Evolutionary conservation across 805 yeast genomes (phyloP).

Genomic region (Ogataea wickerhamii): DNA sequence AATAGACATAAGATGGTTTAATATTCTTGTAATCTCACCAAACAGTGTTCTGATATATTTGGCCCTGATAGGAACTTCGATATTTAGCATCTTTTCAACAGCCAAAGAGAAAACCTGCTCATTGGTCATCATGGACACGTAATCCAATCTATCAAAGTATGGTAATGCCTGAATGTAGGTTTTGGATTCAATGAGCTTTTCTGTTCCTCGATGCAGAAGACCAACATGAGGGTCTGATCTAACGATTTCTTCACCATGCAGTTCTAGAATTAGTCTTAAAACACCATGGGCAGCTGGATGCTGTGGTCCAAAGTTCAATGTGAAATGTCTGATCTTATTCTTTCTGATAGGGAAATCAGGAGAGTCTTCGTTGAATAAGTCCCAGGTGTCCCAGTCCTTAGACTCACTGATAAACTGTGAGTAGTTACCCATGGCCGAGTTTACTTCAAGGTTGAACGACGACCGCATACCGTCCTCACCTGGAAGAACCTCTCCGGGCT

Average conservation of each 20-base stretch:
- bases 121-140: conserved; percentile 86
- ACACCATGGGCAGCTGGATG: conserved; percentile 97
- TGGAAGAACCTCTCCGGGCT: conserved; percentile 18
- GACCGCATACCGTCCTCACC: conserved; percentile 26
- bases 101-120: conserved; percentile 83
- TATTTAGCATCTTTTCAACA: conserved; percentile 76
- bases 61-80: conserved; percentile 82
- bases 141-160: conserved; percentile 82
- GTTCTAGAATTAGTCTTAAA: conserved; percentile 77
- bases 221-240: conserved; percentile 90
- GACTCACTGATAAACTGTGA: conserved; percentile 33
- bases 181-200: conserved; percentile 80
- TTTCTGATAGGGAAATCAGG: conserved; percentile 35
- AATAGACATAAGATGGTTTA: conserved; percentile 84
- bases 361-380: conserved; percentile 32
- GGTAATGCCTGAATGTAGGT: conserved; percentile 87
- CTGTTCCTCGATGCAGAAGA: conserved; percentile 83
- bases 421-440: conserved; percentile 42
- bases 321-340: conserved; percentile 74
- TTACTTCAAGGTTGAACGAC: conserved; percentile 29
- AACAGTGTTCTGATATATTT: conserved; percentile 81
- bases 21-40: conserved; percentile 80
- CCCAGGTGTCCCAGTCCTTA: conserved; percentile 35
- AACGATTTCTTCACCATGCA: conserved; percentile 84
- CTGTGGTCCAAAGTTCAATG: conserved; percentile 89